Evolutionary conservation across 169 alveolate species (phyloP).

Genomic region (Cryptosporidium ubiquitum): DNA sequence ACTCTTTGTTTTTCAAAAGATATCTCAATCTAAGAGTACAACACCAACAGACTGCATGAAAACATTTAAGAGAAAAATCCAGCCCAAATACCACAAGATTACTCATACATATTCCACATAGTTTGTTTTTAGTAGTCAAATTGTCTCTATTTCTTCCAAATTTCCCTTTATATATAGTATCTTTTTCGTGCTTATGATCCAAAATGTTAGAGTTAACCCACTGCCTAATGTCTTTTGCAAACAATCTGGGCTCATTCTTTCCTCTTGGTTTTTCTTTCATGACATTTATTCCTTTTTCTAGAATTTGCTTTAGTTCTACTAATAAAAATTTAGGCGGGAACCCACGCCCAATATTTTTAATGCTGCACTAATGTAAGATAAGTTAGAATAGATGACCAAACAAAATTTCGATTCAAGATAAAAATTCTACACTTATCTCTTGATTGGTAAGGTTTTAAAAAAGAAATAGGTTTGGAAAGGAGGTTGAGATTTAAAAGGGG

Average conservation of each 20-base stretch:
- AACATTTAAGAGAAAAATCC: constrained; percentile 46
- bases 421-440: no score
- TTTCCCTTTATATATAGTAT: neutral
- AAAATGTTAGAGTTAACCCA: constrained; percentile 30
- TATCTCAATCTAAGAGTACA: constrained; percentile 56
- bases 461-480: neutral
- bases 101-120: constrained; percentile 66
- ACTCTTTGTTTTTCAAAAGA: constrained; percentile 39
- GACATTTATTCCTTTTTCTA: neutral
- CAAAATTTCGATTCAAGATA: no score
- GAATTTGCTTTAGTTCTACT: neutral
- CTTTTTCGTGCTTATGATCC: neutral
- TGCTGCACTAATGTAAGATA: neutral
- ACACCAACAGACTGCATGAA: constrained; percentile 68
- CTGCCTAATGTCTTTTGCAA: constrained; percentile 64
- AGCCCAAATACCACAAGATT: constrained; percentile 46
- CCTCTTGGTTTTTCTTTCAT: constrained; percentile 25
- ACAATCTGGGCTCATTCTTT: constrained; percentile 8
- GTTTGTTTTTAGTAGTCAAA: neutral
- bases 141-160: neutral
- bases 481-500: neutral
- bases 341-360: neutral
- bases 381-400: neutral
- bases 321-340: neutral
- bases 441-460: neutral